Conservation (phyloP, 2,329 filamentous ascomycete genomes). For the Botryotinia narcissicola region DNA sequence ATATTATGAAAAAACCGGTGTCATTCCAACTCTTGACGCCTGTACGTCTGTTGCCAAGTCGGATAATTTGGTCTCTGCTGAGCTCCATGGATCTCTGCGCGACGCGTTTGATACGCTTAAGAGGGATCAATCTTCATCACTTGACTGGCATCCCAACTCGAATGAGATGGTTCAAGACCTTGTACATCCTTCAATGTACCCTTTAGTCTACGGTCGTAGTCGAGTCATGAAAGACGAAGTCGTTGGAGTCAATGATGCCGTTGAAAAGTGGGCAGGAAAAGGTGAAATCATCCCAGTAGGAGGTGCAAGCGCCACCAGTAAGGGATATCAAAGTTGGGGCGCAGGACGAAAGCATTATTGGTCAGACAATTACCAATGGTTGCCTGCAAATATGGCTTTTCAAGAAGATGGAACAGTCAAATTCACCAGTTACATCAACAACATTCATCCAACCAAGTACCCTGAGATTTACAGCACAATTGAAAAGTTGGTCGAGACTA, state of each 20-base stretch:
- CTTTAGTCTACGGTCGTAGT: constrained; percentile 53
- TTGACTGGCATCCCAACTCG: constrained; percentile 61
- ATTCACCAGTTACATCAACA: constrained; percentile 47
- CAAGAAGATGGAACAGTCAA: constrained; percentile 21
- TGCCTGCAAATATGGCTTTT: constrained; percentile 6
- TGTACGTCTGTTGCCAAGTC: constrained; percentile 50
- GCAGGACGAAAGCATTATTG: background rate
- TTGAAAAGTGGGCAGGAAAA: constrained; percentile 35
- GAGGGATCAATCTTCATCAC: constrained; percentile 44
- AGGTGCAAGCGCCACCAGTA: background rate
- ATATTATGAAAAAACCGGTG: constrained; percentile 25
- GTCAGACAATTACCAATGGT: constrained; percentile 6
- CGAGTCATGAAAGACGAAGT: constrained; percentile 40
- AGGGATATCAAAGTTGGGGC: too few species aligned
- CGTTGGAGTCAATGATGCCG: constrained; percentile 30
- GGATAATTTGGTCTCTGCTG: constrained; percentile 45
- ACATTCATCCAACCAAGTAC: constrained; percentile 43
- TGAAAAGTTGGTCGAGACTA: constrained; percentile 39
- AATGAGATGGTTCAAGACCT: constrained; percentile 58
- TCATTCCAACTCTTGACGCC: constrained; percentile 21
- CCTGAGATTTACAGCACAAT: constrained; percentile 41
- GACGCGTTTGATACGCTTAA: constrained; percentile 49
- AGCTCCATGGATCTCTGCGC: constrained; percentile 44
- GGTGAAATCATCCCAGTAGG: constrained; percentile 23
- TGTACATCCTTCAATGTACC: constrained; percentile 63